phyloP scores from a whole-genome alignment of 345 rosid species.

The Citrus australasica region DNA sequence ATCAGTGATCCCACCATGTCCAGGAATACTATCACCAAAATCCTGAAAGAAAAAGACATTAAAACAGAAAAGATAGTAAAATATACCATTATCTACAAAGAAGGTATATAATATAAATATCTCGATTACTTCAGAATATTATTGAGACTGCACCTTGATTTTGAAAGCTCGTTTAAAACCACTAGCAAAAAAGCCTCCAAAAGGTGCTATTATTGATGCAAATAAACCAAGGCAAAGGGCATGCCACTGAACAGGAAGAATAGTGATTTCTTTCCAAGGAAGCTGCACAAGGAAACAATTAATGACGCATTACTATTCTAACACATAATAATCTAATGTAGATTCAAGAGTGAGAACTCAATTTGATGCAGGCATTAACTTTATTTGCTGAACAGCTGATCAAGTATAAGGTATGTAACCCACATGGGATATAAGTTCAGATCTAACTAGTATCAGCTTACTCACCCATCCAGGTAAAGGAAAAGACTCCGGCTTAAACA shows the following conservation, averaged over 20 bases:
- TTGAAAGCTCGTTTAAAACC: constrained; percentile 98
- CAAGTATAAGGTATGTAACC: background rate
- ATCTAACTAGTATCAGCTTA: constrained; percentile 22
- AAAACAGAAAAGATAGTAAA: background rate
- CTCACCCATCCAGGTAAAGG: constrained; percentile 81
- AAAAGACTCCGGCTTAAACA: constrained; percentile 71
- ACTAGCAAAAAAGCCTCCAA: constrained; percentile 97
- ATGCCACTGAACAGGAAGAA: constrained; percentile 95
- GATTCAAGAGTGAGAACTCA: background rate
- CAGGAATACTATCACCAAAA: constrained; percentile 99
- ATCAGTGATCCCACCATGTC: constrained; percentile 97
- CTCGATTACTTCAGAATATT: constrained; percentile 3
- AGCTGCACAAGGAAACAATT: constrained; percentile 42
- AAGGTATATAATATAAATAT: background rate
- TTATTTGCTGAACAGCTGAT: background rate
- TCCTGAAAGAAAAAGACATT: constrained; percentile 45
- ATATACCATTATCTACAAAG: background rate
- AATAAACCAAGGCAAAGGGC: constrained; percentile 89
- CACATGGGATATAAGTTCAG: background rate
- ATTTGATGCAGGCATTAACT: background rate
- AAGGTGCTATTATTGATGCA: constrained; percentile 98
- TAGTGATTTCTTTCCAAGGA: constrained; percentile 80
- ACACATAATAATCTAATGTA: background rate
- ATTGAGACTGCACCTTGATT: constrained; percentile 52
- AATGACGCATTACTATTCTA: background rate